Percentiles rank a stretch among this genome's conserved stretches.
phyloP scores from a whole-genome alignment of 306 rosid genomes.

The Rosa lucieae region DNA sequence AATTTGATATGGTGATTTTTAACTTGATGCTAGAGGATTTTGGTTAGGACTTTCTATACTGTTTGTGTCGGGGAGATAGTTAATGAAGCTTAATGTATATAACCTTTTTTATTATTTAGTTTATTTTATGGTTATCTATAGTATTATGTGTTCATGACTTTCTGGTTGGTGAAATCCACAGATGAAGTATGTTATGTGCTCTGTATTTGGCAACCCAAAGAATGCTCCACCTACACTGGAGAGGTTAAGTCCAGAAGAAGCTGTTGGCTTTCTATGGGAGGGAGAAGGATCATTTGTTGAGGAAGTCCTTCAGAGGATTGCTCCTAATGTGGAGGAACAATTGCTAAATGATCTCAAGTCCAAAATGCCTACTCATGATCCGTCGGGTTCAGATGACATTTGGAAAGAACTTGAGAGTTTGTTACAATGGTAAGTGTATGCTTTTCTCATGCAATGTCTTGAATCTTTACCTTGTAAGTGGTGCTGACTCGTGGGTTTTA shows the following conservation, averaged over 20 bases:
- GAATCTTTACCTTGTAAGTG: constrained; percentile 1
- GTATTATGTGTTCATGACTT: constrained; percentile 1
- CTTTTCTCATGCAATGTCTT: constrained; percentile 13
- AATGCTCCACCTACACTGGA: constrained; percentile 94
- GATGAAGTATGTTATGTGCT: constrained; percentile 97
- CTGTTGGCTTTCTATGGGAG: constrained; percentile 77
- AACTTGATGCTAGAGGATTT: neutral
- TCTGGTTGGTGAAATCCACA: constrained; percentile 30
- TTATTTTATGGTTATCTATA: neutral
- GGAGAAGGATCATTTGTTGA: constrained; percentile 92
- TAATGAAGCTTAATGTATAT: neutral
- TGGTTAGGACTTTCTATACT: neutral
- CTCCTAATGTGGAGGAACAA: constrained; percentile 64
- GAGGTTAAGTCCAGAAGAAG: constrained; percentile 78
- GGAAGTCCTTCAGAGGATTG: constrained; percentile 75
- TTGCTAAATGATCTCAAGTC: constrained; percentile 60
- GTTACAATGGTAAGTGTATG: constrained; percentile 60
- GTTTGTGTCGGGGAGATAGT: neutral
- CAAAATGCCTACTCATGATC: constrained; percentile 67
- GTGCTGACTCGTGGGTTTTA: constrained; percentile 15
- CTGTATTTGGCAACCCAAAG: constrained; percentile 84
- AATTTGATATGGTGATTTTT: too few species aligned
- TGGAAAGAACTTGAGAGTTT: constrained; percentile 73
- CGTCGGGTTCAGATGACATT: constrained; percentile 59
- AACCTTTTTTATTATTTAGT: neutral